A percentile compares a stretch with the other conserved stretches of the same genome.
Conservation (phyloP, 495 filamentous ascomycete species). For the Hypoxylon fragiforme region DNA sequence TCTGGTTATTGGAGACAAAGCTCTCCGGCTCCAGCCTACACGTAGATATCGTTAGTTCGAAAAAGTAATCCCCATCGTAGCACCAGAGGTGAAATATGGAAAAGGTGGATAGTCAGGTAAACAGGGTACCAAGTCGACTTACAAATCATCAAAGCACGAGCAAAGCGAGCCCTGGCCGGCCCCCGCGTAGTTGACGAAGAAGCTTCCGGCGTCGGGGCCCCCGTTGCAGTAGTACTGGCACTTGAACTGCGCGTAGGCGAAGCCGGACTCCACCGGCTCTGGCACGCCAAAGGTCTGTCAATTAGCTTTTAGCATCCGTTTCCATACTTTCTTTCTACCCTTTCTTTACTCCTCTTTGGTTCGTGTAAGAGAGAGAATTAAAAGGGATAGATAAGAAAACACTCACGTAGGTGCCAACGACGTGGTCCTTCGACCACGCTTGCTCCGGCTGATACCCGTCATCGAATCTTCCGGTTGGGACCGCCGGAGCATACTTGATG, state of each 20-base stretch:
- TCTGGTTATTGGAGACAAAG: slow-evolving; percentile 28
- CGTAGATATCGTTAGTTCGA: slow-evolving; percentile 4
- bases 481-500: slow-evolving; percentile 26
- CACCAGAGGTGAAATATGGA: not conserved
- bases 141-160: slow-evolving; percentile 35
- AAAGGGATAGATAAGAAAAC: not conserved
- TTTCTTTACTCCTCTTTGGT: not conserved
- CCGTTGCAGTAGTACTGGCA: slow-evolving; percentile 63
- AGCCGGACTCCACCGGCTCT: slow-evolving; percentile 41
- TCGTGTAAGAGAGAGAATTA: not conserved
- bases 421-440: slow-evolving; percentile 27
- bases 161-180: slow-evolving; percentile 23
- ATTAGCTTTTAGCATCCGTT: not conserved
- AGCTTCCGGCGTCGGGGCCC: slow-evolving; percentile 21
- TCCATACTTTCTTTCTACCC: not conserved
- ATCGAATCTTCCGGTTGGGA: slow-evolving; percentile 24
- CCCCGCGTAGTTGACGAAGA: slow-evolving; percentile 32
- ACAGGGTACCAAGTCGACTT: slow-evolving; percentile 4
- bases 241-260: slow-evolving; percentile 76
- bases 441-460: slow-evolving; percentile 29
- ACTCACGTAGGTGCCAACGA: slow-evolving; percentile 33
- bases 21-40: slow-evolving; percentile 25
- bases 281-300: slow-evolving; percentile 36
- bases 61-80: not conserved
- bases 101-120: not conserved